Evolutionary conservation across 176 grass and related monocot genomes (phyloP).

Genomic region (Otatea glauca): DNA sequence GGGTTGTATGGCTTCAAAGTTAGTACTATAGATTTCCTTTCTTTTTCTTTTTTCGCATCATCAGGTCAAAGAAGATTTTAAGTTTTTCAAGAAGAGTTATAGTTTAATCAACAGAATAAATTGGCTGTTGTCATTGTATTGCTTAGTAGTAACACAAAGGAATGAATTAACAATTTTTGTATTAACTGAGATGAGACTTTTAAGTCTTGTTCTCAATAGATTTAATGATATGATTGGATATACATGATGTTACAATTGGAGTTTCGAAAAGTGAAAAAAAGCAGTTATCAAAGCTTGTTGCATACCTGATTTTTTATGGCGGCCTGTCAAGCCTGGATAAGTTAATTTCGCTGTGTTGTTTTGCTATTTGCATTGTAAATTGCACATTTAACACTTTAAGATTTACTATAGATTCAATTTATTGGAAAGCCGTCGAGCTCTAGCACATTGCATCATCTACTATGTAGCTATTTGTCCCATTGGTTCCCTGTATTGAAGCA

Average conservation of each 20-base stretch:
- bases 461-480: background rate
- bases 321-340: background rate
- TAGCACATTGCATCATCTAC: background rate
- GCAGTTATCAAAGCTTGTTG: conserved; percentile 7
- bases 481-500: conserved; percentile 18
- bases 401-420: background rate
- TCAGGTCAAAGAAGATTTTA: conserved; percentile 18
- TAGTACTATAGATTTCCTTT: background rate
- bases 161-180: conserved; percentile 19
- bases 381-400: conserved; percentile 9
- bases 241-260: background rate
- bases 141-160: background rate
- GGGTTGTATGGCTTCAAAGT: background rate
- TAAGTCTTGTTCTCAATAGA: background rate
- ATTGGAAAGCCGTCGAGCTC: background rate
- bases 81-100: conserved; percentile 23
- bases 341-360: background rate
- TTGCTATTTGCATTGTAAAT: conserved; percentile 8
- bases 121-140: background rate
- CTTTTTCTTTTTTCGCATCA: background rate
- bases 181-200: background rate
- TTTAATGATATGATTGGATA: background rate
- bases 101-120: conserved; percentile 20
- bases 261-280: background rate
- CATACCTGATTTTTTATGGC: background rate